These are phyloP conservation scores for Lichtheimia hyalospora DNA, from an alignment of 371 early-diverging fungal species.

Conservation along the genomic window DNA sequence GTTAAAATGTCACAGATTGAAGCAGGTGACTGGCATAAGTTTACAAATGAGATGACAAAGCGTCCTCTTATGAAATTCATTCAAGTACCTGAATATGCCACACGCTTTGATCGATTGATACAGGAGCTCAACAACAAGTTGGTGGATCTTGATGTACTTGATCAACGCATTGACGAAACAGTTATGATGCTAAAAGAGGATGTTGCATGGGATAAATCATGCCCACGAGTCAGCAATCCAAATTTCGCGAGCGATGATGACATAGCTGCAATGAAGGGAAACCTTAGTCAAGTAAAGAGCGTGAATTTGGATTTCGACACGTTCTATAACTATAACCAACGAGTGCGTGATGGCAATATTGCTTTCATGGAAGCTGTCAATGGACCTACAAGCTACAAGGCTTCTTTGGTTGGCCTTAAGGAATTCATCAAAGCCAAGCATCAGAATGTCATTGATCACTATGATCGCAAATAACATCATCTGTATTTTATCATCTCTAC, in stretches of 20 bases:
- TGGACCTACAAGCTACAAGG: conserved; percentile 11
- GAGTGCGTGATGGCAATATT: neutral
- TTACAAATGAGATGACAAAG: conserved; percentile 14
- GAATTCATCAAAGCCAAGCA: conserved; percentile 12
- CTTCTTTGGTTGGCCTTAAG: conserved; percentile 13
- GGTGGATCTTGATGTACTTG: conserved; percentile 16
- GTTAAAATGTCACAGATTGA: neutral
- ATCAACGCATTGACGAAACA: conserved; percentile 21
- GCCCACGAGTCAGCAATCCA: conserved; percentile 16
- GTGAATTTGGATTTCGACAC: neutral
- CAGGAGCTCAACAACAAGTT: conserved; percentile 16
- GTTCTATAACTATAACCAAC: neutral
- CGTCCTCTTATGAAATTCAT: conserved; percentile 4
- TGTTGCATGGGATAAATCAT: conserved; percentile 32
- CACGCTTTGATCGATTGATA: conserved; percentile 22
- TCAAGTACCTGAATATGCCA: conserved; percentile 18
- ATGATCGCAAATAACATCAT: neutral
- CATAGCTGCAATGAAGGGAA: neutral
- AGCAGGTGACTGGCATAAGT: conserved; percentile 24
- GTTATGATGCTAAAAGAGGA: conserved; percentile 29
- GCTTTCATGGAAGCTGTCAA: conserved; percentile 16
- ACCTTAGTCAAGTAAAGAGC: neutral
- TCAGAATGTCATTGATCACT: neutral
- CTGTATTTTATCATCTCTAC: too few species aligned
- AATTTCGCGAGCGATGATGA: neutral